Evolutionary conservation across 192 early-diverging fungal genomes (phyloP).

Genomic region (Mortierella alpina): DNA sequence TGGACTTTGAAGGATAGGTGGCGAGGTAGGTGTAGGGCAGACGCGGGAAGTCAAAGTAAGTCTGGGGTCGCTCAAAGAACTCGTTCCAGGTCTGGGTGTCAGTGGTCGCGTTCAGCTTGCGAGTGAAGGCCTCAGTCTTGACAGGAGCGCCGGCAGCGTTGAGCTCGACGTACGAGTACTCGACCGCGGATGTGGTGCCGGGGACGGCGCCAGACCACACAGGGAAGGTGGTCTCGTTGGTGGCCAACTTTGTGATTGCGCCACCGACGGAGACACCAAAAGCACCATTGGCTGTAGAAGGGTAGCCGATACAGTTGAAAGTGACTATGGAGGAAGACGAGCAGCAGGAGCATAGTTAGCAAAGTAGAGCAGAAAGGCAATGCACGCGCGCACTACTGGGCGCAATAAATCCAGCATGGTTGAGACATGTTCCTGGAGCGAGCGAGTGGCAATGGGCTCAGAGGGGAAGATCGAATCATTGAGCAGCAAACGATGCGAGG

Average conservation of each 20-base stretch:
- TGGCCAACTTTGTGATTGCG: conserved; percentile 21
- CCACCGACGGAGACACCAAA: conserved; percentile 35
- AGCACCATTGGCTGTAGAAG: conserved; percentile 1
- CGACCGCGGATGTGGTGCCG: conserved; percentile 25
- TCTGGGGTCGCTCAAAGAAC: conserved; percentile 60
- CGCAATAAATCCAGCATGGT: too few species aligned
- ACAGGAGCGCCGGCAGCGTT: conserved; percentile 23
- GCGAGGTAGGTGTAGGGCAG: conserved; percentile 60
- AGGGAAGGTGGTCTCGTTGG: conserved; percentile 31
- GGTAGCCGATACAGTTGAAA: conserved; percentile 42
- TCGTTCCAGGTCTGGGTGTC: conserved; percentile 55
- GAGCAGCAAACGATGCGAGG: too few species aligned
- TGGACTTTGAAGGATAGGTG: conserved; percentile 57
- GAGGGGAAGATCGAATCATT: not conserved
- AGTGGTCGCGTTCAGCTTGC: conserved; percentile 45
- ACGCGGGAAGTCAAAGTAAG: conserved; percentile 39
- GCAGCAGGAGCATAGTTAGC: not conserved
- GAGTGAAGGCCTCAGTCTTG: conserved; percentile 43
- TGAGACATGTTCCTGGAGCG: not conserved
- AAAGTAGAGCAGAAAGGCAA: not conserved
- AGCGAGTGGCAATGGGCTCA: not conserved
- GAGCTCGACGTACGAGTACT: conserved; percentile 47
- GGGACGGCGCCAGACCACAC: conserved; percentile 31
- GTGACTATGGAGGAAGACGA: conserved; percentile 26
- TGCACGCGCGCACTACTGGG: not conserved